Evolutionary conservation across 441 rosid genomes (phyloP).

Genomic region (Brassica hybrid): DNA sequence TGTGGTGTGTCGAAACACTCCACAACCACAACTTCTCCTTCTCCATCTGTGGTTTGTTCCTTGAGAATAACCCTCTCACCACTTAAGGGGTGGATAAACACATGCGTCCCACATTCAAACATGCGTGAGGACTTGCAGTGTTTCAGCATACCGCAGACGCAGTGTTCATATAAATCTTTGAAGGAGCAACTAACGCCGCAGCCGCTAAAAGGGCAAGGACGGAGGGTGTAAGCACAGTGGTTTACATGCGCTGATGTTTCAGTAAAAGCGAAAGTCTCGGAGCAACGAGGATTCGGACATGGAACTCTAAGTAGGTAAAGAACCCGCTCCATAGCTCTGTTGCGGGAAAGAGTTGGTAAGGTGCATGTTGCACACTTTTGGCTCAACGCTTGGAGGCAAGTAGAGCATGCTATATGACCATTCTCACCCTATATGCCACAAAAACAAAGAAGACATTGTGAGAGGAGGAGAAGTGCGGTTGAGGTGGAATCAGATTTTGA

Average conservation of each 20-base stretch:
- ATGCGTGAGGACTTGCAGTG: neutral
- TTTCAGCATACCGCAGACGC: neutral
- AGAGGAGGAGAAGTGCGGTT: too few relatives aligned
- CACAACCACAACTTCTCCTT: constrained; percentile 6
- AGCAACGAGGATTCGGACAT: constrained; percentile 12
- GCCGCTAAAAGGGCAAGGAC: neutral
- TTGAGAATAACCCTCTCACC: neutral
- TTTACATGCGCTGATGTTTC: neutral
- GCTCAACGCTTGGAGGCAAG: neutral
- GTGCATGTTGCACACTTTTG: neutral
- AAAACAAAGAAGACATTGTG: neutral
- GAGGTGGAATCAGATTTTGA: neutral
- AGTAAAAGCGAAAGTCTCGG: neutral
- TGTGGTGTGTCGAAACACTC: neutral
- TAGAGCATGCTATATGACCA: neutral
- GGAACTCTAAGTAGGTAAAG: neutral
- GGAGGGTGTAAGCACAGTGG: neutral
- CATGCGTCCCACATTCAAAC: neutral
- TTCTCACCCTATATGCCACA: neutral
- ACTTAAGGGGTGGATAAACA: neutral
- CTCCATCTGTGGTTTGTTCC: neutral
- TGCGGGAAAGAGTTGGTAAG: neutral
- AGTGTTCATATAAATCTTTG: neutral
- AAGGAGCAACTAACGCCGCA: constrained; percentile 1
- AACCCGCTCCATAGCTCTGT: constrained; percentile 7